A percentile compares a stretch with the other conserved stretches of the same genome.
Conservation (phyloP, 805 yeast genomes). For the Yarrowia sp. region DNA sequence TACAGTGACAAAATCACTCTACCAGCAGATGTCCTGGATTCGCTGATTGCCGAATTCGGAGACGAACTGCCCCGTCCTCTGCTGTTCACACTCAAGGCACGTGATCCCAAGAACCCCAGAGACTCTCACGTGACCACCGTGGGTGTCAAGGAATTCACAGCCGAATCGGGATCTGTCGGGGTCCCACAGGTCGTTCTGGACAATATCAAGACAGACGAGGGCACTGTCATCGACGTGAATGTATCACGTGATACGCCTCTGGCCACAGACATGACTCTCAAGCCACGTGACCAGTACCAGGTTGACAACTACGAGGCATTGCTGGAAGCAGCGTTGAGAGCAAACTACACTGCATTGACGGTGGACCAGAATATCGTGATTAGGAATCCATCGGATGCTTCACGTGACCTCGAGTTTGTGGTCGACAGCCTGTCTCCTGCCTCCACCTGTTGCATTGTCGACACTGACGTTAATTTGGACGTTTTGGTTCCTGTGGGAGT, state of each 20-base stretch:
- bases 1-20: constrained; percentile 48
- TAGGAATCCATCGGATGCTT: constrained; percentile 45
- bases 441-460: constrained; percentile 57
- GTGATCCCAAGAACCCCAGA: constrained; percentile 43
- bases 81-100: constrained; percentile 52
- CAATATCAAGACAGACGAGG: constrained; percentile 46
- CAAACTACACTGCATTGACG: constrained; percentile 59
- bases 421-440: constrained; percentile 55
- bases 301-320: constrained; percentile 60
- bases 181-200: constrained; percentile 53
- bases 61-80: constrained; percentile 45
- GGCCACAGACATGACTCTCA: constrained; percentile 56
- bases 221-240: constrained; percentile 44
- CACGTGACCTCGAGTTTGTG: constrained; percentile 44
- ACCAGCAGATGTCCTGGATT: constrained; percentile 46
- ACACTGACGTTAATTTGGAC: constrained; percentile 60
- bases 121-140: constrained; percentile 45
- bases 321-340: constrained; percentile 59
- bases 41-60: constrained; percentile 44
- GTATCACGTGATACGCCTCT: constrained; percentile 53
- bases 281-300: constrained; percentile 51
- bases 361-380: constrained; percentile 53
- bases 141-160: constrained; percentile 60
- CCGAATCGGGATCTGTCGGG: constrained; percentile 50
- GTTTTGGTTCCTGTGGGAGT: constrained; percentile 41